Evolutionary conservation across 2,329 filamentous ascomycete genomes (phyloP).

Genomic region (Chrysosporium queenslandicum): DNA sequence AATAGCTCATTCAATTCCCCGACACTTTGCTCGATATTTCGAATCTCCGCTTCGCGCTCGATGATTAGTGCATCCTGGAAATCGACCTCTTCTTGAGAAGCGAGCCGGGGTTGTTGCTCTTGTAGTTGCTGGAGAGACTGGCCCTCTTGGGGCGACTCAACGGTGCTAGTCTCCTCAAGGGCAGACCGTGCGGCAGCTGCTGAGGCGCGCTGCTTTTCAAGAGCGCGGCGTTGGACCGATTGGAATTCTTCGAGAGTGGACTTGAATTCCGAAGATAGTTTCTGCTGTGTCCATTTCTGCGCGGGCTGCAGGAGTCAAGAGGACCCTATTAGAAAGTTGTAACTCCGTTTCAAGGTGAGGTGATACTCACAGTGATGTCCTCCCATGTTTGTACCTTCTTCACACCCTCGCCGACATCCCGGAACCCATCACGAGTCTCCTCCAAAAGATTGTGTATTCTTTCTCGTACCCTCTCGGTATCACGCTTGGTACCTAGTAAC

Average conservation of each 20-base stretch:
- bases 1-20: conserved; percentile 94
- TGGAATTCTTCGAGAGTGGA: conserved; percentile 85
- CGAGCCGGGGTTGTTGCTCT: conserved; percentile 68
- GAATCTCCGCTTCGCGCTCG: conserved; percentile 92
- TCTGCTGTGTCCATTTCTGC: conserved; percentile 93
- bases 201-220: conserved; percentile 86
- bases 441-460: conserved; percentile 79
- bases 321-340: neutral
- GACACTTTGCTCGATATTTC: conserved; percentile 93
- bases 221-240: conserved; percentile 72
- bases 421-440: conserved; percentile 76
- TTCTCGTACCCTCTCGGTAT: conserved; percentile 83
- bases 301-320: conserved; percentile 53
- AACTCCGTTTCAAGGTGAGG: neutral
- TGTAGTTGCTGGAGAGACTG: conserved; percentile 62
- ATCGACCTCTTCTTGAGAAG: conserved; percentile 87
- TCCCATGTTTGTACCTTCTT: conserved; percentile 86
- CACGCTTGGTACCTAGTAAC: conserved; percentile 77
- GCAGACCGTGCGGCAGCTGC: conserved; percentile 73
- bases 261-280: conserved; percentile 88
- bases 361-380: conserved; percentile 58
- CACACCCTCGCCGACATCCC: conserved; percentile 82
- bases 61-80: conserved; percentile 94
- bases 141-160: conserved; percentile 31
- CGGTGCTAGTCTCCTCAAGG: conserved; percentile 49